Percentiles rank a stretch among this genome's conserved stretches.
Conservation (phyloP, 1,139 yeast species). For the Saccharomyces uvarum region DNA sequence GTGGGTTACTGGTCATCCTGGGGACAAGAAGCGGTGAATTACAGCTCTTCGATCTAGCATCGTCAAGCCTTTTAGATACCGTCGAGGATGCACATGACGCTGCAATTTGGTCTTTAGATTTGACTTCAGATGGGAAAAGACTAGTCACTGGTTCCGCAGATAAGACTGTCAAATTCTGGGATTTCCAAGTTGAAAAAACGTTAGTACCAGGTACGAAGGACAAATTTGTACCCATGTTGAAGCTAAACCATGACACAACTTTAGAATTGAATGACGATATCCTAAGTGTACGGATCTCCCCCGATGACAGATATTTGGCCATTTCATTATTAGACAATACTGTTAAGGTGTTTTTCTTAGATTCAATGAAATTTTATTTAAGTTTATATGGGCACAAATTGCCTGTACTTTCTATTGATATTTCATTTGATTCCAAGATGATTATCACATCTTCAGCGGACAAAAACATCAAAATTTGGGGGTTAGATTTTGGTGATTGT, state of each 20-base stretch:
- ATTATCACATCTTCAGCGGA: constrained; percentile 92
- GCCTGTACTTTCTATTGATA: constrained; percentile 86
- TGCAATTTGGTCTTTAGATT: constrained; percentile 86
- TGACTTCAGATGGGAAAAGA: constrained; percentile 77
- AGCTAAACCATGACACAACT: constrained; percentile 66
- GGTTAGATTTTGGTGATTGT: constrained; percentile 96
- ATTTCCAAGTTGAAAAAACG: constrained; percentile 60
- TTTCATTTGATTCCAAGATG: constrained; percentile 78
- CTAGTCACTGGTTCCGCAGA: constrained; percentile 93
- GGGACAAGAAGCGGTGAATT: constrained; percentile 86
- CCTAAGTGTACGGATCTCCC: constrained; percentile 71
- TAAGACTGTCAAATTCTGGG: constrained; percentile 84
- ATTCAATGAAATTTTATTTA: constrained; percentile 75
- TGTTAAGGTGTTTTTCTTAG: constrained; percentile 84
- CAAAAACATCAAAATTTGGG: constrained; percentile 96
- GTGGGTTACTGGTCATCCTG: constrained; percentile 79
- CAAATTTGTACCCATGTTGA: constrained; percentile 46
- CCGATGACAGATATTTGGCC: constrained; percentile 70
- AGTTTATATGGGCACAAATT: constrained; percentile 92
- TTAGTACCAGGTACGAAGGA: constrained; percentile 58
- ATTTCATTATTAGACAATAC: constrained; percentile 84
- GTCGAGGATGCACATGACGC: constrained; percentile 76
- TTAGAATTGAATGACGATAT: constrained; percentile 83
- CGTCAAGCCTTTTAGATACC: constrained; percentile 62
- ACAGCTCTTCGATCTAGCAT: constrained; percentile 78